phyloP scores from a whole-genome alignment of 176 grass and related monocot species.

The Poa annua region DNA sequence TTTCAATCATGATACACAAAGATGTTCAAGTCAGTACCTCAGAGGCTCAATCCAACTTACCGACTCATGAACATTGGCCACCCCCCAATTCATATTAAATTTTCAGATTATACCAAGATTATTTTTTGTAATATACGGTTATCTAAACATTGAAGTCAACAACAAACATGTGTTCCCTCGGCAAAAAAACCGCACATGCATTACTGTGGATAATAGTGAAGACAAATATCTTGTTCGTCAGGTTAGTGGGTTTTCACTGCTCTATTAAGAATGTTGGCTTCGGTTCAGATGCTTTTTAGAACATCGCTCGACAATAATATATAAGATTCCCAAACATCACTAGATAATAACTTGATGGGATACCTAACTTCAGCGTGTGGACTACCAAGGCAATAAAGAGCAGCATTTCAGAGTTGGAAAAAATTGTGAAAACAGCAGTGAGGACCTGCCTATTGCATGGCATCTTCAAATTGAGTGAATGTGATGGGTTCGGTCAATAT shows the following conservation, averaged over 20 bases:
- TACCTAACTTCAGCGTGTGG: not conserved
- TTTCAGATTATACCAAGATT: not conserved
- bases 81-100: not conserved
- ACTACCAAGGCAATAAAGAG: not conserved
- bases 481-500: not conserved
- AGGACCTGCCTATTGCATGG: not conserved
- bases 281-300: not conserved
- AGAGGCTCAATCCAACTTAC: not conserved
- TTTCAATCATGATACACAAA: not conserved
- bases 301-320: not conserved
- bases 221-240: not conserved
- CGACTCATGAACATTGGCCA: not conserved
- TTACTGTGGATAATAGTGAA: not conserved
- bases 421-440: not conserved
- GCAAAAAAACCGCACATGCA: not conserved
- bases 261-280: not conserved
- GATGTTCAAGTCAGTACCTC: not conserved
- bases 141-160: not conserved
- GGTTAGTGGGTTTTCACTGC: not conserved
- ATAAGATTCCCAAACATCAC: not conserved
- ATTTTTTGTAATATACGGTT: not conserved
- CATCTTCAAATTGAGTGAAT: not conserved
- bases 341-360: slow-evolving; percentile 20
- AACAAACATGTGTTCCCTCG: not conserved
- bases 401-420: not conserved